Conservation (phyloP, 2,329 filamentous ascomycete species). For the Aureobasidium namibiae region DNA sequence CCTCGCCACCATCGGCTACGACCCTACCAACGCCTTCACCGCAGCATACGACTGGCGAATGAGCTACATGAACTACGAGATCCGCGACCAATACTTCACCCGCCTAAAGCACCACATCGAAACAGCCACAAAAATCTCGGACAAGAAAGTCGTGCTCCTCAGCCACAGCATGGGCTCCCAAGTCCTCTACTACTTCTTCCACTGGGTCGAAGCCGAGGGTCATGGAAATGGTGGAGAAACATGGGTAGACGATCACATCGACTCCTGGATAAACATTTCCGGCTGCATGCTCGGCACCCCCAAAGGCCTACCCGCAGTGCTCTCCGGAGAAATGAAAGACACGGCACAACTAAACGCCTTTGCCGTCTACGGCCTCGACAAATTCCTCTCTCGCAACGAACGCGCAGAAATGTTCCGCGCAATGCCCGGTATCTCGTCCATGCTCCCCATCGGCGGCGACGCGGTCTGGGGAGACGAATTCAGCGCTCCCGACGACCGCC, state of each 20-base stretch:
- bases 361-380: constrained; percentile 92
- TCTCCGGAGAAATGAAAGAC: constrained; percentile 97
- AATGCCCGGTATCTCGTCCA: constrained; percentile 93
- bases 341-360: constrained; percentile 94
- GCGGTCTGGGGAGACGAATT: constrained; percentile 88
- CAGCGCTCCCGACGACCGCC: constrained; percentile 79
- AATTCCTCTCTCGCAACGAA: constrained; percentile 85
- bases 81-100: constrained; percentile 88
- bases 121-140: constrained; percentile 62
- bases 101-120: constrained; percentile 86
- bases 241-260: constrained; percentile 87
- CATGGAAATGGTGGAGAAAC: constrained; percentile 69
- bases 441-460: constrained; percentile 90
- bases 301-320: constrained; percentile 80
- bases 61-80: constrained; percentile 81
- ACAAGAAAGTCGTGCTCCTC: constrained; percentile 73
- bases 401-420: constrained; percentile 88
- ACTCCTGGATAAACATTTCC: constrained; percentile 96
- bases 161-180: constrained; percentile 98
- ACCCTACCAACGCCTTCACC: constrained; percentile 67
- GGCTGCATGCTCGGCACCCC: constrained; percentile 95
- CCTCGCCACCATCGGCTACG: constrained; percentile 88
- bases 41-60: constrained; percentile 85
- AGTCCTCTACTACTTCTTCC: constrained; percentile 78
- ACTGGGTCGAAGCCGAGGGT: constrained; percentile 72